These are phyloP conservation scores for Isoetes taiwanensis DNA, from an alignment of 75 land plant species.

Conservation along the genomic window DNA sequence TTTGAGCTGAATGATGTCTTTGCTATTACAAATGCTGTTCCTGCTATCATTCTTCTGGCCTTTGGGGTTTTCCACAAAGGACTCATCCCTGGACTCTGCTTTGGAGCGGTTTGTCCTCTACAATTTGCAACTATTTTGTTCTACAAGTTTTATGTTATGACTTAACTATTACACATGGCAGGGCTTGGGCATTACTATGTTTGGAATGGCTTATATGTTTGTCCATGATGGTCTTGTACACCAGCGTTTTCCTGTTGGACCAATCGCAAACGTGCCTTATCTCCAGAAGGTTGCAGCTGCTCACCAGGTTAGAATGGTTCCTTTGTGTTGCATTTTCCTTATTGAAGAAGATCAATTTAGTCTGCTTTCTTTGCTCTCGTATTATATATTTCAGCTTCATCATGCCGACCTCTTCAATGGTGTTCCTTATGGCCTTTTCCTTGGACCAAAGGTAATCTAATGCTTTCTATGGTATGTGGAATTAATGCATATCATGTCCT, in stretches of 20 bases:
- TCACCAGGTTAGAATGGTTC: conserved; percentile 20
- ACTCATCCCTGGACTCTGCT: conserved; percentile 19
- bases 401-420: conserved; percentile 24
- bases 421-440: conserved; percentile 25
- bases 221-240: conserved; percentile 24
- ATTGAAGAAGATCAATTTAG: no score
- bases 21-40: conserved; percentile 19
- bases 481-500: no score
- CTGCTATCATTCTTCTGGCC: conserved; percentile 16
- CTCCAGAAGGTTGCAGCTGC: conserved; percentile 15
- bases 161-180: not conserved
- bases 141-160: not conserved
- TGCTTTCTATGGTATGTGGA: no score
- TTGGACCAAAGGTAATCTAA: conserved; percentile 27
- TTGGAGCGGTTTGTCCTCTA: conserved; percentile 11
- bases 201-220: conserved; percentile 24
- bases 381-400: conserved; percentile 10
- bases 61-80: conserved; percentile 20
- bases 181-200: conserved; percentile 17
- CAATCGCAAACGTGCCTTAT: conserved; percentile 15
- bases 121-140: not conserved
- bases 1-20: conserved; percentile 24
- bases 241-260: conserved; percentile 17
- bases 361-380: not conserved
- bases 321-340: no score